A percentile compares a stretch with the other conserved stretches of the same genome.
Evolutionary conservation across 2,329 filamentous ascomycete species (phyloP).

Genomic region (Cercospora berteroae): DNA sequence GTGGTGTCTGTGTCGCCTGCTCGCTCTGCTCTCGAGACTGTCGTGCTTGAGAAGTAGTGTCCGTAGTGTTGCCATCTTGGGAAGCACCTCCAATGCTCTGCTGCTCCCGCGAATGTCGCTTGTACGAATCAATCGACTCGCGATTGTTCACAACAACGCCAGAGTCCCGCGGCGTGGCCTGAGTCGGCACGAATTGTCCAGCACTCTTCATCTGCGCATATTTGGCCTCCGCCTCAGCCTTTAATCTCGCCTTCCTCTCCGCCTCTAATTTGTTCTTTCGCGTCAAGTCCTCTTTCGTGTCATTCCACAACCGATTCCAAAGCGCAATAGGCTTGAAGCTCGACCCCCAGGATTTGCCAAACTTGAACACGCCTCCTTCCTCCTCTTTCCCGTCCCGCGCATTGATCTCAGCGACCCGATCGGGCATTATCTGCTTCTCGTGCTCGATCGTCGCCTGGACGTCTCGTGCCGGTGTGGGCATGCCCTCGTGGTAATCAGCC

Average conservation of each 20-base stretch:
- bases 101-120: constrained; percentile 20
- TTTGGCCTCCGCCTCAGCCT: constrained; percentile 49
- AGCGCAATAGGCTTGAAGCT: constrained; percentile 55
- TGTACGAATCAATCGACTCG: constrained; percentile 18
- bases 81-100: background rate
- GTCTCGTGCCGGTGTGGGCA: constrained; percentile 18
- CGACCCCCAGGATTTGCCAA: constrained; percentile 55
- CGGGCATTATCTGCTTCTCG: constrained; percentile 25
- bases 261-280: constrained; percentile 41
- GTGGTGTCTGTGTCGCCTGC: background rate
- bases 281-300: constrained; percentile 44
- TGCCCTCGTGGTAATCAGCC: constrained; percentile 38
- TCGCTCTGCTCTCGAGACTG: background rate
- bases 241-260: constrained; percentile 42
- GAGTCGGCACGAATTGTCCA: constrained; percentile 45
- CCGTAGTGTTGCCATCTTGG: background rate
- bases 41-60: background rate
- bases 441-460: constrained; percentile 24
- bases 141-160: constrained; percentile 31
- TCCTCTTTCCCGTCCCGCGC: constrained; percentile 40
- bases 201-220: constrained; percentile 56
- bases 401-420: constrained; percentile 25
- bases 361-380: constrained; percentile 50
- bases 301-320: constrained; percentile 50
- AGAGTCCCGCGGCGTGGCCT: constrained; percentile 33